Percentiles rank a stretch among this genome's conserved stretches.
Conservation (phyloP, 2,329 filamentous ascomycete genomes). For the Thielaviopsis cerberus region DNA sequence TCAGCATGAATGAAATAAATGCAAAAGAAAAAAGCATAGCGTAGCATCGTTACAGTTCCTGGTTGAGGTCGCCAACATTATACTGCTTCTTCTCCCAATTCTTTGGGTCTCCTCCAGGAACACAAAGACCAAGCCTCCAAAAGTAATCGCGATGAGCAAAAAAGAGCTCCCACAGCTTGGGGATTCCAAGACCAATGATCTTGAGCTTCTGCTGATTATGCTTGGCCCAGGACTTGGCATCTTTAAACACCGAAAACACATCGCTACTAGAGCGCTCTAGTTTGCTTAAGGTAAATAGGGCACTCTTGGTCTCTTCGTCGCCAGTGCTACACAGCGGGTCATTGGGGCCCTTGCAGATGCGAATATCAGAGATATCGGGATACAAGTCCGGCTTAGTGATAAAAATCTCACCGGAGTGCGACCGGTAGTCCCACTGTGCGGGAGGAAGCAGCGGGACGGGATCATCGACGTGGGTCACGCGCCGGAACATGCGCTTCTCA, state of each 20-base stretch:
- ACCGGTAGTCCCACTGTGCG: conserved; percentile 68
- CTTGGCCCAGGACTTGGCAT: conserved; percentile 30
- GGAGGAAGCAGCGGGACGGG: conserved; percentile 78
- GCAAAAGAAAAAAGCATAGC: not conserved
- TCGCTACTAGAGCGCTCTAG: not conserved
- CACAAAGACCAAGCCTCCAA: conserved; percentile 75
- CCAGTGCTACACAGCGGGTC: conserved; percentile 57
- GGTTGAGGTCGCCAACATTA: conserved; percentile 19
- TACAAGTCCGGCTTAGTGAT: conserved; percentile 56
- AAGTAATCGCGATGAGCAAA: conserved; percentile 95
- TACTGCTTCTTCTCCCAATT: conserved; percentile 43
- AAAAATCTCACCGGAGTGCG: conserved; percentile 75
- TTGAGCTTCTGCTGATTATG: conserved; percentile 3
- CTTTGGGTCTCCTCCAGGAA: conserved; percentile 57
- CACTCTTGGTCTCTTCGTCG: conserved; percentile 16
- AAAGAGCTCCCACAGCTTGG: conserved; percentile 74
- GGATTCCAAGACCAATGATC: conserved; percentile 8
- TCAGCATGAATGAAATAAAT: not conserved
- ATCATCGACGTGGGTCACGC: conserved; percentile 72
- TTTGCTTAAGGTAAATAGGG: not conserved
- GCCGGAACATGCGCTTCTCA: conserved; percentile 37
- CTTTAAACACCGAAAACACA: conserved; percentile 9
- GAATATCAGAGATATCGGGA: conserved; percentile 49
- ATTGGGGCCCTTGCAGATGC: conserved; percentile 49
- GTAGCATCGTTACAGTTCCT: conserved; percentile 21